phyloP scores from a whole-genome alignment of 768 basidiomycete genomes.

The Trametes cubensis region DNA sequence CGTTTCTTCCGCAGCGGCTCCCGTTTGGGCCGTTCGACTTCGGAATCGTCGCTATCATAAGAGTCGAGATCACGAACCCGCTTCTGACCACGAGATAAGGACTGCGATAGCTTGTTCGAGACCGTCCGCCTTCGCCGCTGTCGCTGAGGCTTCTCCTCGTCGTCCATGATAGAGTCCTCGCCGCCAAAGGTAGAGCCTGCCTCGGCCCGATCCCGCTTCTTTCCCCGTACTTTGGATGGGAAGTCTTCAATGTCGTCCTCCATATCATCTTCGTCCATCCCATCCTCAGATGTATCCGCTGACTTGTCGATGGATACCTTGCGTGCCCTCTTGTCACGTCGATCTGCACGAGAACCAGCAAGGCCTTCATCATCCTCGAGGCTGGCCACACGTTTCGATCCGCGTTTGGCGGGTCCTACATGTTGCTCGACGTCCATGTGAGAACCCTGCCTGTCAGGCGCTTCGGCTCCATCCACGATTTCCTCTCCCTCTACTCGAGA shows the following conservation, averaged over 20 bases:
- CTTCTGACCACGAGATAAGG: conserved; percentile 57
- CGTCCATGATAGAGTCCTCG: conserved; percentile 48
- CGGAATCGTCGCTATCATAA: conserved; percentile 39
- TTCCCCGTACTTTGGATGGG: conserved; percentile 41
- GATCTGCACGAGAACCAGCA: conserved; percentile 40
- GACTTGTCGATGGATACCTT: conserved; percentile 52
- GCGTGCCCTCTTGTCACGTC: conserved; percentile 57
- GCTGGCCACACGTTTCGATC: conserved; percentile 53
- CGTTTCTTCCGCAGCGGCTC: conserved; percentile 52
- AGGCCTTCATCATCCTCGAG: conserved; percentile 48
- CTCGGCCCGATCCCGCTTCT: conserved; percentile 76
- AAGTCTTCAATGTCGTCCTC: conserved; percentile 2
- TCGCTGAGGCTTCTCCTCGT: conserved; percentile 46
- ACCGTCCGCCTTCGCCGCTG: conserved; percentile 57
- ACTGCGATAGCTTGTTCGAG: conserved; percentile 55
- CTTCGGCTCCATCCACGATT: conserved; percentile 51
- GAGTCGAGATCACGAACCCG: conserved; percentile 60
- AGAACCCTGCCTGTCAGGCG: conserved; percentile 43
- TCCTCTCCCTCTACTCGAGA: conserved; percentile 54
- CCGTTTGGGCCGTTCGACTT: conserved; percentile 39
- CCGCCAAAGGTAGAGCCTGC: conserved; percentile 72
- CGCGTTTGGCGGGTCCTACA: conserved; percentile 37
- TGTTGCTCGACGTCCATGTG: conserved; percentile 32
- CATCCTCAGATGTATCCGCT: conserved; percentile 14
- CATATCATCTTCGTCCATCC: conserved; percentile 13